Base-by-base conservation (phyloP, 2,329 filamentous ascomycete genomes). In the Colletotrichum orchidophilum region DNA sequence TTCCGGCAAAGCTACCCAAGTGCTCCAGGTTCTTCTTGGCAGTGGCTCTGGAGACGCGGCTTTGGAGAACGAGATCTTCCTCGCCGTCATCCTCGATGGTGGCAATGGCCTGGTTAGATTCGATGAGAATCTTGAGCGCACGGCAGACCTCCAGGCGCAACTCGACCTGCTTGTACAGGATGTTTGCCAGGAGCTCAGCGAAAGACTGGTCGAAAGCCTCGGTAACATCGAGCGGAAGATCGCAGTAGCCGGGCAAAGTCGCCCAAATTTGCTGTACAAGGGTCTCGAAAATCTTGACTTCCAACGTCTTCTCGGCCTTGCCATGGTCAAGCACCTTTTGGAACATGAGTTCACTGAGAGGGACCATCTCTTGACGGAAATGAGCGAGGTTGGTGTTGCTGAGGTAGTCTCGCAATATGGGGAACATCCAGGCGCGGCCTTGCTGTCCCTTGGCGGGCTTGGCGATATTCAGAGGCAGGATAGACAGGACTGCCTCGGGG, bases 281-380 rank as follows among this genome's bases (percentile, higher is more conserved):
- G 0, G 96, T 98, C 83, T 99, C 96, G 79, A 96, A 99, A 70
- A 99, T 97, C 86, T 99, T 99, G 78, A 96, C 89, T 80, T 98
- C 95, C 88, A 97, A 95, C 0, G 94, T 96, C 86, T 97, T 98
- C 78, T 96, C 93, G 15, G 90, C 91, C 26, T 89, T 85, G 15
- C 93, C 94, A 76, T 97, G 93, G 73, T 97, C 92, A 57, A 97
- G 85, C 5, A 98, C 93, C 74, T 90, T 91, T 80, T 98, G 94
- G 80, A 96, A 98, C 86, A 99, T 93, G 60, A 89, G 84, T 80
- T 97, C 93, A 79, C 96, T 98, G 27, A 99, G 85, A 18, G 96
- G 95, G 6, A 98, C 91, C 81, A 99, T 91, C 77, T 97, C 94
- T 3, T 87, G 85, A 75, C 91, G 92, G 87, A 99, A 99, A 80